These are phyloP conservation scores for Nemania serpens DNA, from an alignment of 2,329 filamentous ascomycete species.

Conservation along the genomic window DNA sequence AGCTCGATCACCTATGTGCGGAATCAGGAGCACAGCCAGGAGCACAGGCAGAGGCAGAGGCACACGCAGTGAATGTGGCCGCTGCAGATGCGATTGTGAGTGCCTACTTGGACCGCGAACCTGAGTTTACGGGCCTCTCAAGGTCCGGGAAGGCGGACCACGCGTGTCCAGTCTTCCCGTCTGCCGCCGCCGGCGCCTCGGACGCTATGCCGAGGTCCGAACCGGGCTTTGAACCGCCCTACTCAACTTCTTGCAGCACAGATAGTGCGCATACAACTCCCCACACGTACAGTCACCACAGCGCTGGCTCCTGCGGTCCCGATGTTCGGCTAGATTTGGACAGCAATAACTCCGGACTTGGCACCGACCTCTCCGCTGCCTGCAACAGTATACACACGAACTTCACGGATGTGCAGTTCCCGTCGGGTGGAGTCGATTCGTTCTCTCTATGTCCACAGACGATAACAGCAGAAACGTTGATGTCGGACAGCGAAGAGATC, in stretches of 20 bases:
- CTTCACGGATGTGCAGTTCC: not conserved
- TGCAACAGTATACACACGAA: not conserved
- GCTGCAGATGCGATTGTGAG: not conserved
- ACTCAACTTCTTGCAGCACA: not conserved
- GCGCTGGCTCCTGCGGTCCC: constrained; percentile 4
- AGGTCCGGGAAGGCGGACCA: not conserved
- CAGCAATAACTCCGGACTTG: not conserved
- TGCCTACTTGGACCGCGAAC: constrained; percentile 3
- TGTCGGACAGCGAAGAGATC: not conserved
- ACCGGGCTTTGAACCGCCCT: not conserved
- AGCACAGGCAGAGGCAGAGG: not conserved
- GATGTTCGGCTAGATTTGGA: constrained; percentile 5
- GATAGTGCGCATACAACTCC: not conserved
- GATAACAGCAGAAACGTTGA: not conserved
- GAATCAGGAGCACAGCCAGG: not conserved
- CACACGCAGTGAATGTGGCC: not conserved
- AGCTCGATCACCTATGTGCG: not conserved
- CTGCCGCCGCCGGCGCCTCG: not conserved
- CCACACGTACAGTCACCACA: not conserved
- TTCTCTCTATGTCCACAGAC: not conserved
- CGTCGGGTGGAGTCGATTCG: not conserved
- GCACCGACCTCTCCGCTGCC: not conserved
- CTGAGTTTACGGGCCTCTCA: constrained; percentile 3
- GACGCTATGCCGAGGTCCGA: constrained; percentile 3
- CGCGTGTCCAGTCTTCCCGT: constrained; percentile 6